A percentile compares a stretch with the other conserved stretches of the same genome.
phyloP scores from a whole-genome alignment of 1,284 basidiomycete species.

The Austroboletus niveus region DNA sequence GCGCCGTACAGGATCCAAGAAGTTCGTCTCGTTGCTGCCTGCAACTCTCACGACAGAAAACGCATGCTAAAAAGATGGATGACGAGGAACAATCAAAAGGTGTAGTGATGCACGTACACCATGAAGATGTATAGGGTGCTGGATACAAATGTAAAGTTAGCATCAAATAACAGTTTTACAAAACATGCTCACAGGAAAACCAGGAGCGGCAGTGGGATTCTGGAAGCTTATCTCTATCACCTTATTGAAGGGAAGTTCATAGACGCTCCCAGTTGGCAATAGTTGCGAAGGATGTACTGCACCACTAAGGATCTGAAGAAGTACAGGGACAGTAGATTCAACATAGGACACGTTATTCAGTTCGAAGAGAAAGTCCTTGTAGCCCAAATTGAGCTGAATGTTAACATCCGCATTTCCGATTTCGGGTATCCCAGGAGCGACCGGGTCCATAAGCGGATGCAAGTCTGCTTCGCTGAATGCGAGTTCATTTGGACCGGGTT shows the following conservation, averaged over 20 bases:
- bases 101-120: constrained; percentile 27
- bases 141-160: background rate
- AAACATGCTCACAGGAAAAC: constrained; percentile 33
- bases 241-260: constrained; percentile 31
- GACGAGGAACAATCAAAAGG: background rate
- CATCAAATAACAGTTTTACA: no score
- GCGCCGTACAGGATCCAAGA: background rate
- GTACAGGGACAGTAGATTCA: constrained; percentile 15
- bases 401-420: constrained; percentile 32
- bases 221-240: constrained; percentile 37
- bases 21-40: constrained; percentile 13
- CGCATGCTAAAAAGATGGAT: no score
- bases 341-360: constrained; percentile 19
- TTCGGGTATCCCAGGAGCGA: constrained; percentile 29
- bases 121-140: constrained; percentile 37
- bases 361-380: background rate
- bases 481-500: constrained; percentile 28
- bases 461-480: constrained; percentile 32
- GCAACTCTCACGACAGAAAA: no score
- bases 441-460: constrained; percentile 33
- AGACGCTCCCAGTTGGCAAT: constrained; percentile 34
- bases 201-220: constrained; percentile 18
- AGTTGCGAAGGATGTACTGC: constrained; percentile 32
- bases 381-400: constrained; percentile 18
- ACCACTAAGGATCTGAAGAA: no score